Conservation (phyloP, 805 yeast genomes). For the Yarrowia osloensis region DNA sequence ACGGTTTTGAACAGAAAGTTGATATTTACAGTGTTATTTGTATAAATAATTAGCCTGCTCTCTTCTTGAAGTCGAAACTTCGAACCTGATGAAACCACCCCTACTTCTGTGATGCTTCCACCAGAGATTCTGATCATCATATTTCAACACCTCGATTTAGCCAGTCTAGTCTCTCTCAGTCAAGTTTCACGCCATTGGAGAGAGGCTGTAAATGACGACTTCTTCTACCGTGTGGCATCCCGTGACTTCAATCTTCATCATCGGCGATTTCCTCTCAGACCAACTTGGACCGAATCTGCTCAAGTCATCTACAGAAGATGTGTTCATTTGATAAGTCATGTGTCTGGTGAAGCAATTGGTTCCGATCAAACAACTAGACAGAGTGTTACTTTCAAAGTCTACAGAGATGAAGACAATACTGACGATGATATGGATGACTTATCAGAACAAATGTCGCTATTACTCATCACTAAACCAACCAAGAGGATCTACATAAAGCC, state of each 20-base stretch:
- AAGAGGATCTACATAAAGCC: no score
- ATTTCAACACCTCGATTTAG: not conserved
- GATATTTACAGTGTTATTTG: no score
- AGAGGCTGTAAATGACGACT: not conserved
- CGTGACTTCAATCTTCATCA: not conserved
- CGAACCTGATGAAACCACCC: no score
- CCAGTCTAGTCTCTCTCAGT: not conserved
- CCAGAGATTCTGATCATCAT: not conserved
- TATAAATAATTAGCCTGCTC: no score
- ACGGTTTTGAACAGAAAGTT: no score
- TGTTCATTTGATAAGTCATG: not conserved
- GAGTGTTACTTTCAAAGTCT: no score
- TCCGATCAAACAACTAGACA: no score
- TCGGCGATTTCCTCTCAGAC: not conserved
- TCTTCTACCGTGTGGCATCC: not conserved
- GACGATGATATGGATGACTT: not conserved
- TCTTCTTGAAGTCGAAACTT: no score
- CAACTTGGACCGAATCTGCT: not conserved
- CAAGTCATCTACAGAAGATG: not conserved
- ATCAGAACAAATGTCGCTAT: not conserved
- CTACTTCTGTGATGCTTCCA: not conserved
- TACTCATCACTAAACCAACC: not conserved
- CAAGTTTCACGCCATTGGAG: not conserved
- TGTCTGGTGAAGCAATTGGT: no score
- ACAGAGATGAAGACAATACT: no score